Evolutionary conservation across 2,329 filamentous ascomycete species (phyloP).

Genomic region (Alternaria ethzedia): DNA sequence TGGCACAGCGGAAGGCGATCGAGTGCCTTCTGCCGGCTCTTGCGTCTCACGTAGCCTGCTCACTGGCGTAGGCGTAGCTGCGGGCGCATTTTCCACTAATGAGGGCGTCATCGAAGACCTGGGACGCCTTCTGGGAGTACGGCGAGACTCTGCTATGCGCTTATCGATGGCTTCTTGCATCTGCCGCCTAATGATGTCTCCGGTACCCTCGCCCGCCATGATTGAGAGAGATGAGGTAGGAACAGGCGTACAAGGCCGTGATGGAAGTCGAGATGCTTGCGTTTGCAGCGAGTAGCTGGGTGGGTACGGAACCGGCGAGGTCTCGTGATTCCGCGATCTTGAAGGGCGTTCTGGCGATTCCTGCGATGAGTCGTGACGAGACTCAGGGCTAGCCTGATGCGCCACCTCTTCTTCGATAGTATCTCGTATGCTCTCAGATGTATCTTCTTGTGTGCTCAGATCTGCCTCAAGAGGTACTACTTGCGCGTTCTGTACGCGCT

Average conservation of each 20-base stretch:
- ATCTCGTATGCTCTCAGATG: conserved; percentile 17
- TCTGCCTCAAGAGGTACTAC: conserved; percentile 19
- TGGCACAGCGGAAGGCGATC: conserved; percentile 45
- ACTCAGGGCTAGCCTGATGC: conserved; percentile 14
- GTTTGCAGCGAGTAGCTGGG: conserved; percentile 32
- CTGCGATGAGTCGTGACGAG: conserved; percentile 44
- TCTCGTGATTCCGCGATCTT: conserved; percentile 9
- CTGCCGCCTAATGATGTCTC: conserved; percentile 6
- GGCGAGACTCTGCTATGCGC: conserved; percentile 18
- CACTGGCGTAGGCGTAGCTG: not conserved
- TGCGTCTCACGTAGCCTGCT: conserved; percentile 5
- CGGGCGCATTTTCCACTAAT: not conserved
- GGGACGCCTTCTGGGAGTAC: conserved; percentile 9
- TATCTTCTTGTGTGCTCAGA: conserved; percentile 27
- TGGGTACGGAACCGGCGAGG: conserved; percentile 29
- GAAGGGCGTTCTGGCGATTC: conserved; percentile 26
- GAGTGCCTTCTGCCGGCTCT: conserved; percentile 29
- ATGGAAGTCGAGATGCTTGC: conserved; percentile 25
- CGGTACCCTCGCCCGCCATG: conserved; percentile 23
- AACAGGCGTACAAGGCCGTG: conserved; percentile 23
- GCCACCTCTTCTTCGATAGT: conserved; percentile 20
- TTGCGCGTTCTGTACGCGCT: conserved; percentile 36
- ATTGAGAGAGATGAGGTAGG: conserved; percentile 15
- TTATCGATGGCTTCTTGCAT: conserved; percentile 18
- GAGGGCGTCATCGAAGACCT: conserved; percentile 8